These are phyloP conservation scores for Ophiostoma quercus DNA, from an alignment of 2,329 filamentous ascomycete genomes.

Conservation along the genomic window DNA sequence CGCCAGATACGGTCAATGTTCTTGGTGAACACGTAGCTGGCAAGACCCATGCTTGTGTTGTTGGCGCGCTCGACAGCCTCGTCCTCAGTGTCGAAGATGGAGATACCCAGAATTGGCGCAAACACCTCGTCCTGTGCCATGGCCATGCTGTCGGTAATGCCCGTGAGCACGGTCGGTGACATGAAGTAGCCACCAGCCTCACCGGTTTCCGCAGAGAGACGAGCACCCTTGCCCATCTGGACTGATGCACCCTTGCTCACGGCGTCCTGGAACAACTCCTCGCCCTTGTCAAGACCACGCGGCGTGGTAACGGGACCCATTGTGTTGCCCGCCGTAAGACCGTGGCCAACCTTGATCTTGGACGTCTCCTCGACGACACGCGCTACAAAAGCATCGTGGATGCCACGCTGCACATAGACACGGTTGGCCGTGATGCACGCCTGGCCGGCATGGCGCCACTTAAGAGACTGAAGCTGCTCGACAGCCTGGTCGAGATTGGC, in stretches of 20 bases:
- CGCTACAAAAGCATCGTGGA: slow-evolving; percentile 45
- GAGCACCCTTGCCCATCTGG: slow-evolving; percentile 55
- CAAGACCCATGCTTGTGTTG: slow-evolving; percentile 54
- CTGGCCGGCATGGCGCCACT: slow-evolving; percentile 54
- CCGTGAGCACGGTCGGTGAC: slow-evolving; percentile 51
- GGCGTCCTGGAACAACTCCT: slow-evolving; percentile 59
- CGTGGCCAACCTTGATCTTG: slow-evolving; percentile 57
- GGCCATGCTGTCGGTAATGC: slow-evolving; percentile 45
- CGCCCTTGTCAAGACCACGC: slow-evolving; percentile 51
- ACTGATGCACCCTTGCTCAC: slow-evolving; percentile 56
- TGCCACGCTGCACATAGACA: slow-evolving; percentile 57
- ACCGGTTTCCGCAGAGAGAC: slow-evolving; percentile 29
- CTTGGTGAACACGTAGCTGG: slow-evolving; percentile 36
- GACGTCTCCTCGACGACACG: slow-evolving; percentile 42
- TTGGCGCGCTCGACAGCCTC: slow-evolving; percentile 52
- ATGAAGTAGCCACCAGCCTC: slow-evolving; percentile 59
- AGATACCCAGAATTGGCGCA: slow-evolving; percentile 52
- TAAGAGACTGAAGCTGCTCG: slow-evolving; percentile 36
- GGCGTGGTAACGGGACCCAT: slow-evolving; percentile 57
- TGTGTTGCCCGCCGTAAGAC: slow-evolving; percentile 50
- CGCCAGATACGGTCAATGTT: slow-evolving; percentile 54
- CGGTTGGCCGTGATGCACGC: slow-evolving; percentile 62
- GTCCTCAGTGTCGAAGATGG: slow-evolving; percentile 52
- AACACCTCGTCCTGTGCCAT: slow-evolving; percentile 52
- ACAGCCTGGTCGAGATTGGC: slow-evolving; percentile 60